Percentiles rank a stretch among this genome's conserved stretches.
These are phyloP conservation scores for Gossypium schwendimanii DNA, from an alignment of 441 rosid species.

Conservation along the genomic window DNA sequence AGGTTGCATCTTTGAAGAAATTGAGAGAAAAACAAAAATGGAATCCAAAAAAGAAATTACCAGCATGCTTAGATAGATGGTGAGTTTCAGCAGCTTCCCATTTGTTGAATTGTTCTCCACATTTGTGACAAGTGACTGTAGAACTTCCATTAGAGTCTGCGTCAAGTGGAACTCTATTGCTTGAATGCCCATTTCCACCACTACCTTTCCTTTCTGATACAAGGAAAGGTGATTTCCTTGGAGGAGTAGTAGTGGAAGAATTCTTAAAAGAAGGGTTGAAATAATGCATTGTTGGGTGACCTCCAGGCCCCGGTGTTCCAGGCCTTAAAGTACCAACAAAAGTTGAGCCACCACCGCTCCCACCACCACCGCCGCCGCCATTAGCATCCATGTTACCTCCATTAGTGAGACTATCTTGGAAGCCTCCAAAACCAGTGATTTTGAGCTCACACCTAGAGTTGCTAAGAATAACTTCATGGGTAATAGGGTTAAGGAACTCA, in stretches of 20 bases:
- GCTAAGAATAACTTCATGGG: constrained; percentile 86
- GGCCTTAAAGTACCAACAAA: constrained; percentile 80
- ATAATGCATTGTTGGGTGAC: constrained; percentile 58
- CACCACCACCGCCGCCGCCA: constrained; percentile 9
- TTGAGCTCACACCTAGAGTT: constrained; percentile 92
- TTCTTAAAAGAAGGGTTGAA: constrained; percentile 52
- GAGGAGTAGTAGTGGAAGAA: constrained; percentile 41
- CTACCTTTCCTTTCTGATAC: constrained; percentile 40
- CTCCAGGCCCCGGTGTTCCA: constrained; percentile 86
- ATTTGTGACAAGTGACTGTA: constrained; percentile 79
- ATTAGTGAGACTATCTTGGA: constrained; percentile 36
- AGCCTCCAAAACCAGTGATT: constrained; percentile 72
- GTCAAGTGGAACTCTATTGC: constrained; percentile 54
- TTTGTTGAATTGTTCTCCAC: constrained; percentile 84
- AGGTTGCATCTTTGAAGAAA: not conserved
- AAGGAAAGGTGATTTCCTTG: constrained; percentile 42
- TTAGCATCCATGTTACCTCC: constrained; percentile 9
- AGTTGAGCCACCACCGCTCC: constrained; percentile 33
- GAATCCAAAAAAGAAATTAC: constrained; percentile 25
- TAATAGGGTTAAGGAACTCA: constrained; percentile 90
- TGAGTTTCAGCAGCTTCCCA: constrained; percentile 91
- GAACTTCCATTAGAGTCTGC: constrained; percentile 50
- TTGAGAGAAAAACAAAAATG: not conserved
- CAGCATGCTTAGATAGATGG: constrained; percentile 94
- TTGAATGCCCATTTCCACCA: constrained; percentile 34